Evolutionary conservation across 441 rosid species (phyloP).

Genomic region (Populus hybrid): DNA sequence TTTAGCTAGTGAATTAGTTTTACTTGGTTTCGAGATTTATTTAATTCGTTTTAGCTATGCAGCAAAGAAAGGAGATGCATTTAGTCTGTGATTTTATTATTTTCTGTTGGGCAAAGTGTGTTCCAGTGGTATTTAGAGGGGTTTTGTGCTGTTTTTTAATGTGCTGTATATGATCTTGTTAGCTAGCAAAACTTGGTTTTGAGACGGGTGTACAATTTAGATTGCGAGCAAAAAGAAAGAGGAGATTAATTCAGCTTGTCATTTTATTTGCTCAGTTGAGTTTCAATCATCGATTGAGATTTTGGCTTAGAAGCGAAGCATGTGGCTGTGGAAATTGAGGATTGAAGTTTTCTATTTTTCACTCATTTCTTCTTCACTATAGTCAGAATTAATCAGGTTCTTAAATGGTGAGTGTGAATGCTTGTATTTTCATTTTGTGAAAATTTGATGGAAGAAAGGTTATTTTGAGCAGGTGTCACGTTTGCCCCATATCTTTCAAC

Average conservation of each 20-base stretch:
- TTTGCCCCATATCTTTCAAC: constrained; percentile 77
- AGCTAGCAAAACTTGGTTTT: neutral
- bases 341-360: neutral
- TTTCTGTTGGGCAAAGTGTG: neutral
- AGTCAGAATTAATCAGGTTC: neutral
- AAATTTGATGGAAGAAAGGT: neutral
- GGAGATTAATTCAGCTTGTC: neutral
- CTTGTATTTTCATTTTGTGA: neutral
- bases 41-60: neutral
- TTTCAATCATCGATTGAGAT: too few species aligned
- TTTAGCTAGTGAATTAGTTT: neutral
- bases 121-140: too few species aligned
- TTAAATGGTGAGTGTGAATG: neutral
- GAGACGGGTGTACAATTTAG: neutral
- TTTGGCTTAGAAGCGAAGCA: neutral
- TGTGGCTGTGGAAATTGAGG: neutral
- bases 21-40: neutral
- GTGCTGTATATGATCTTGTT: too few species aligned
- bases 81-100: neutral
- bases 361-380: neutral
- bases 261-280: constrained; percentile 17
- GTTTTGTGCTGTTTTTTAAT: too few species aligned
- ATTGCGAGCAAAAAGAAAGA: neutral
- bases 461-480: constrained; percentile 46
- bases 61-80: neutral